Evolutionary conservation across 2,329 filamentous ascomycete genomes (phyloP).

Genomic region (Exophiala xenobiotica): DNA sequence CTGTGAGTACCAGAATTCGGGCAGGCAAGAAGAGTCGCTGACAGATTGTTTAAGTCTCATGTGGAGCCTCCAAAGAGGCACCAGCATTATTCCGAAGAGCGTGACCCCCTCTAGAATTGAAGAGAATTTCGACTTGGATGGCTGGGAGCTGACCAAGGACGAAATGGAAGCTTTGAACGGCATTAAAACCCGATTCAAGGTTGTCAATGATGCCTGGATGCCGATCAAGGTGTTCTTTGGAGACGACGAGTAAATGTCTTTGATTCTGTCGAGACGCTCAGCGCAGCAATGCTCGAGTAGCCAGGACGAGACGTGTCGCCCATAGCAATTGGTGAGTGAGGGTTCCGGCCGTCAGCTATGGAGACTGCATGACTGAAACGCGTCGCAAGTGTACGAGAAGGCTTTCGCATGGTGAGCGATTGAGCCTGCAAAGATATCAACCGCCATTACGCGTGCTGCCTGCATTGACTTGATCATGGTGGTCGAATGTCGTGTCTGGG

Average conservation of each 20-base stretch:
- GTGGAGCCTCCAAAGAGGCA: slow-evolving; percentile 79
- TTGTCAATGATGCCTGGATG: slow-evolving; percentile 67
- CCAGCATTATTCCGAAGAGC: slow-evolving; percentile 82
- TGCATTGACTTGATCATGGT: too few species aligned
- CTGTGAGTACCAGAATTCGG: slow-evolving; percentile 43
- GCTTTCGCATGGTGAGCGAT: too few species aligned
- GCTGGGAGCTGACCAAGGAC: slow-evolving; percentile 68
- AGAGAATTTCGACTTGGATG: slow-evolving; percentile 72
- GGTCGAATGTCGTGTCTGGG: too few species aligned
- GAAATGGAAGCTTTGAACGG: slow-evolving; percentile 68
- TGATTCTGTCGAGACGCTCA: not conserved
- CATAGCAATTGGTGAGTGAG: too few species aligned
- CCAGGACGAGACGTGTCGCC: too few species aligned
- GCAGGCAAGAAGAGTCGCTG: slow-evolving; percentile 57
- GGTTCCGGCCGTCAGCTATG: too few species aligned
- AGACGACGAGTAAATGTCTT: slow-evolving; percentile 20
- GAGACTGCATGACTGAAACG: too few species aligned
- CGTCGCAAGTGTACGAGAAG: too few species aligned
- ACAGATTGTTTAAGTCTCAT: slow-evolving; percentile 47
- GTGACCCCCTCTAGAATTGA: slow-evolving; percentile 71
- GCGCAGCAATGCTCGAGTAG: too few species aligned
- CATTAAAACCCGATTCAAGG: slow-evolving; percentile 76
- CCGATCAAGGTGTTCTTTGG: slow-evolving; percentile 75
- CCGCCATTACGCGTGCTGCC: too few species aligned
- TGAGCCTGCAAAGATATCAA: too few species aligned